Evolutionary conservation across 768 basidiomycete species (phyloP).

Genomic region (Amanita rubescens): DNA sequence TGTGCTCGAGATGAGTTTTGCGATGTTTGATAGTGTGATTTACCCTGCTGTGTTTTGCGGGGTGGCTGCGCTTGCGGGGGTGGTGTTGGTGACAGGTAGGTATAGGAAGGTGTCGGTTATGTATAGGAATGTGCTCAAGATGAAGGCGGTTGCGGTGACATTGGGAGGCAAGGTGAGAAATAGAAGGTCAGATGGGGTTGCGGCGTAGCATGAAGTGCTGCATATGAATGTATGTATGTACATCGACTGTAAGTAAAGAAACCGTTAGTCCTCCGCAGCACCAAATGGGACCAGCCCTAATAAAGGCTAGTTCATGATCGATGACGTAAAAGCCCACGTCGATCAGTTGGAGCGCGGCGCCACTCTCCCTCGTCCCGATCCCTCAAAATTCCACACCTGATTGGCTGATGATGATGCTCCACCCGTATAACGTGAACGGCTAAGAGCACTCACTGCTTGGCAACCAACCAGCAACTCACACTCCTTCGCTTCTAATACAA

Average conservation of each 20-base stretch:
- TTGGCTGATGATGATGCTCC: not conserved
- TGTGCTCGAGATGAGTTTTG: conserved; percentile 20
- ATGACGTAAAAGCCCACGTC: no score
- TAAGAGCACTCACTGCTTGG: no score
- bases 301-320: no score
- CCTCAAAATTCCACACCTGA: not conserved
- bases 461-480: not conserved
- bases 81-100: not conserved
- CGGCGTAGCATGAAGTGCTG: not conserved
- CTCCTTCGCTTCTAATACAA: not conserved
- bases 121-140: not conserved
- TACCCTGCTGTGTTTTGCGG: conserved; percentile 20
- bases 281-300: no score
- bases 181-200: not conserved
- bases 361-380: no score
- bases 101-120: conserved; percentile 2
- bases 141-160: conserved; percentile 2
- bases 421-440: not conserved
- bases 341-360: no score
- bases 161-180: not conserved
- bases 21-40: conserved; percentile 21
- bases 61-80: not conserved
- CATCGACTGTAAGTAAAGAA: no score
- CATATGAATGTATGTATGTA: not conserved
- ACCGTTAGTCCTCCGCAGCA: no score